Percentiles rank a stretch among this genome's conserved stretches.
phyloP scores from a whole-genome alignment of 1,284 basidiomycete genomes.

The Austroboletus rostrupii region DNA sequence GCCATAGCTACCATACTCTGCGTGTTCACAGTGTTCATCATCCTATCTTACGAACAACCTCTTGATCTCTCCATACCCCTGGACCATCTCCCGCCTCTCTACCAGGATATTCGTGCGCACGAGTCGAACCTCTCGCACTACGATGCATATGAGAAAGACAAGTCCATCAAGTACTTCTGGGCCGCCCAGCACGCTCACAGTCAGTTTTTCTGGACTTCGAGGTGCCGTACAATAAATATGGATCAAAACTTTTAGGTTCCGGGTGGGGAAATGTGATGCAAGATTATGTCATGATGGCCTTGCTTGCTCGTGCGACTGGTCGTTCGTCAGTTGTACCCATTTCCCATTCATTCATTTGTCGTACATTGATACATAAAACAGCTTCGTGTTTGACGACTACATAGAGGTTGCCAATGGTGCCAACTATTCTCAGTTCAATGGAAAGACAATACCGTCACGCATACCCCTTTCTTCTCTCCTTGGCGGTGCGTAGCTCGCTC shows the following conservation, averaged over 20 bases:
- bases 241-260: slow-evolving; percentile 23
- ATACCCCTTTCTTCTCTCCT: slow-evolving; percentile 35
- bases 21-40: too few relatives aligned
- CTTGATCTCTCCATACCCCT: too few relatives aligned
- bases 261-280: slow-evolving; percentile 44
- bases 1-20: too few relatives aligned
- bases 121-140: slow-evolving; percentile 25
- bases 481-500: slow-evolving; percentile 18
- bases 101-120: slow-evolving; percentile 13
- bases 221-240: too few relatives aligned
- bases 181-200: slow-evolving; percentile 28
- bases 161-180: slow-evolving; percentile 26
- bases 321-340: slow-evolving; percentile 30
- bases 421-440: slow-evolving; percentile 30
- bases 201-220: slow-evolving; percentile 5
- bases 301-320: slow-evolving; percentile 31
- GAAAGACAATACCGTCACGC: slow-evolving; percentile 34
- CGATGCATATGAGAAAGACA: slow-evolving; percentile 16
- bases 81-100: slow-evolving; percentile 20
- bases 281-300: slow-evolving; percentile 34
- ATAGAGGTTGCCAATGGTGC: slow-evolving; percentile 30
- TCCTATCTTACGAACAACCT: too few relatives aligned
- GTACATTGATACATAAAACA: slow-evolving; percentile 6
- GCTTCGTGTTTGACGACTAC: slow-evolving; percentile 40
- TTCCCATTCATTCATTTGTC: background rate